Base-by-base conservation (phyloP, 1,284 basidiomycete species). In the Cerioporus squamosus region DNA sequence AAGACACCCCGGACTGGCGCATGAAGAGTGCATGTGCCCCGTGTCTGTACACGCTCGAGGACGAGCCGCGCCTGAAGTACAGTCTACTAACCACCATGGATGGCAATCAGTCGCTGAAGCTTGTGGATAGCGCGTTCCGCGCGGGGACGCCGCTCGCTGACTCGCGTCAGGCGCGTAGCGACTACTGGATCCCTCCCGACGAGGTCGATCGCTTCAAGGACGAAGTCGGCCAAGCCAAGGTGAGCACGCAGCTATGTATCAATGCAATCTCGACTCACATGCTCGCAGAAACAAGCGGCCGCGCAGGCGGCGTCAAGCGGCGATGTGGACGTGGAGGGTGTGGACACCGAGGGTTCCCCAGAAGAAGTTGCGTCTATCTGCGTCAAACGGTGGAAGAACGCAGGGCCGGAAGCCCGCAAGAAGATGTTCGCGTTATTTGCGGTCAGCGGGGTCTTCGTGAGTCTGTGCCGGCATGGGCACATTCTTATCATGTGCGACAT, bases 401-500 rank as follows among this genome's bases (percentile, higher is more conserved):
- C 72, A 0, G 62, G 60, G 0, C 55, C 60, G 0, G 70, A 73
- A 17, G 55, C 61, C 0, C 64, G 1, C 63, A 75, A 74, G 61
- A 66, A 65, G 43, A 69, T 68, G 63, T 74, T 70, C 66, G 71
- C 60, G 2, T 59, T 69, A 0, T 76, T 74, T 46, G 44, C 65
- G 2, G 70, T 72, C 53, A 68, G 72, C 1, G 76, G 77, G 0
- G 60, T 75, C 7, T 79, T 78, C 57, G 62, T 68, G 0, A 57
- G 55, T 8, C 60, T 68, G 0, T 78, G 76, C 53, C 60, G 68
- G 0, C 75, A 78, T 63, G 75, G 75, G 0, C 59, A 74, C 2
- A 54, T 75, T 1, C 55, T 76, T 7, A 67, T 67, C 61, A 50
- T 74, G 0, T 63, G 56, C 17, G 76, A 78, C 53, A 77, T 79